Conservation (phyloP, 129 eudicot species). For the Escallonia herrerae region DNA sequence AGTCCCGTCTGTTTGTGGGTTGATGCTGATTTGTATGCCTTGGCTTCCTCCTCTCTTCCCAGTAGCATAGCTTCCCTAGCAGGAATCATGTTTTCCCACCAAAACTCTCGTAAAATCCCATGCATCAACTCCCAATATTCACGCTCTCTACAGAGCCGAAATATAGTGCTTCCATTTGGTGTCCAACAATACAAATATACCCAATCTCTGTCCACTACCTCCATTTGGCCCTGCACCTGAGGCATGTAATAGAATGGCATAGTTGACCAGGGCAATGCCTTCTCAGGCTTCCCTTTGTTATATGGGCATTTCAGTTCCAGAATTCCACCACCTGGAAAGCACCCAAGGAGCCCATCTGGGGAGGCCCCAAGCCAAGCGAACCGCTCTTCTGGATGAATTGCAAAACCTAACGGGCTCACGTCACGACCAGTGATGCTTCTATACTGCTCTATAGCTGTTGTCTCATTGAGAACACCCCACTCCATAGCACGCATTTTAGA, state of each 20-base stretch:
- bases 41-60: conserved; percentile 64
- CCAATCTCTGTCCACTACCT: conserved; percentile 90
- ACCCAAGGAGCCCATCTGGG: conserved; percentile 84
- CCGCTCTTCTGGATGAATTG: conserved; percentile 52
- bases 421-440: conserved; percentile 80
- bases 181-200: conserved; percentile 97
- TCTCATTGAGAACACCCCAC: conserved; percentile 81
- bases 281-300: conserved; percentile 85
- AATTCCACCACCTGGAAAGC: conserved; percentile 59
- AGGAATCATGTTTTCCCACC: conserved; percentile 97
- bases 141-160: conserved; percentile 69
- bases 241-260: conserved; percentile 98
- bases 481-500: conserved; percentile 58
- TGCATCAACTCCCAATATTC: conserved; percentile 77
- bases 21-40: conserved; percentile 48
- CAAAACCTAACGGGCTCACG: conserved; percentile 69
- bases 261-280: conserved; percentile 65
- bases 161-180: conserved; percentile 81
- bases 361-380: conserved; percentile 88
- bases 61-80: conserved; percentile 65
- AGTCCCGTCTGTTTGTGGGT: conserved; percentile 64
- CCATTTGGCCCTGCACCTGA: conserved; percentile 98
- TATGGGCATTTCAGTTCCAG: conserved; percentile 91
- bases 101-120: conserved; percentile 71
- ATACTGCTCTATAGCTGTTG: conserved; percentile 66